Evolutionary conservation across 2,329 filamentous ascomycete species (phyloP).

Genomic region (Fusarium euwallaceae): DNA sequence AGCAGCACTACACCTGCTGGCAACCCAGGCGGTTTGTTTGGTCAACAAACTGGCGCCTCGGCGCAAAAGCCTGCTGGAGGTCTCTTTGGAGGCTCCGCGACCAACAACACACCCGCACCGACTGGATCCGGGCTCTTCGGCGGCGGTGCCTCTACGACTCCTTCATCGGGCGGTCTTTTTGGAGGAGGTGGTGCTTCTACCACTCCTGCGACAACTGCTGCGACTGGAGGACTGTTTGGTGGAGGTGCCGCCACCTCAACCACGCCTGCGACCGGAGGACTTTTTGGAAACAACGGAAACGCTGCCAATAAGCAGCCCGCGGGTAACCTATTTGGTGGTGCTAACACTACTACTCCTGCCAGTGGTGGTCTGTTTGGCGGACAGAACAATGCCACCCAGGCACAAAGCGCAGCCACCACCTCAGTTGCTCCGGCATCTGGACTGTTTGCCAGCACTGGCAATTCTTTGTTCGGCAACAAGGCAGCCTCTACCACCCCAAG

Average conservation of each 20-base stretch:
- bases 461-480: constrained; percentile 38
- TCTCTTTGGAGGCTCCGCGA: constrained; percentile 43
- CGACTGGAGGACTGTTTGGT: constrained; percentile 46
- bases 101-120: constrained; percentile 33
- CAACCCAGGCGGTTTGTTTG: constrained; percentile 49
- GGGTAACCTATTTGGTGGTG: constrained; percentile 46
- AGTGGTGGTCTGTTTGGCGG: constrained; percentile 42
- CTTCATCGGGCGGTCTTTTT: constrained; percentile 40
- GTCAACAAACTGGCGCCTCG: constrained; percentile 47
- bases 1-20: constrained; percentile 48
- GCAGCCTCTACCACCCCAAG: not conserved
- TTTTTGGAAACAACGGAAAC: constrained; percentile 50
- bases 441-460: constrained; percentile 48
- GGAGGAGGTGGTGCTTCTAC: constrained; percentile 41
- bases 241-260: constrained; percentile 41
- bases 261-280: constrained; percentile 46
- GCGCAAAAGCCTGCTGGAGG: constrained; percentile 46
- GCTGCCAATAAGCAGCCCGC: constrained; percentile 40
- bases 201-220: constrained; percentile 45
- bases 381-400: constrained; percentile 44
- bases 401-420: constrained; percentile 40
- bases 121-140: constrained; percentile 43
- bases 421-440: constrained; percentile 46
- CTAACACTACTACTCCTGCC: constrained; percentile 42
- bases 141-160: constrained; percentile 44